phyloP scores from a whole-genome alignment of 331 rosid species.

The Arachis monticola region DNA sequence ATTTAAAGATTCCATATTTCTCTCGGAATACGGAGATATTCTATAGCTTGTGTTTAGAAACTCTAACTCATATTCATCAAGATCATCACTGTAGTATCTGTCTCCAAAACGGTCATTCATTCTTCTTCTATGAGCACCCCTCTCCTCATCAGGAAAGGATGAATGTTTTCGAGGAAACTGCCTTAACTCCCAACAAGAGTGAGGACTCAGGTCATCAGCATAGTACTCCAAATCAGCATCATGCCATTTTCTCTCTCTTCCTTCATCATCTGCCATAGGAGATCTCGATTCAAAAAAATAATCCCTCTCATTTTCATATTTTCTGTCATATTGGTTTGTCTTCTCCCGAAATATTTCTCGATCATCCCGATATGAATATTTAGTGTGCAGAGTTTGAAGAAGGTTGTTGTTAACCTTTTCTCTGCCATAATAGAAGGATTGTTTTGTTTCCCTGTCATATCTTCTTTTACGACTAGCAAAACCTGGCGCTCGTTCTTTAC shows the following conservation, averaged over 20 bases:
- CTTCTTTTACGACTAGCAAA: slow-evolving; percentile 39
- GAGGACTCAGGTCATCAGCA: slow-evolving; percentile 42
- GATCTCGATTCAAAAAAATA: slow-evolving; percentile 41
- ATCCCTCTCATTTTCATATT: slow-evolving; percentile 41
- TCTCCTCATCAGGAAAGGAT: slow-evolving; percentile 39
- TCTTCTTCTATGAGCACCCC: slow-evolving; percentile 44
- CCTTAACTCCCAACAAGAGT: slow-evolving; percentile 47
- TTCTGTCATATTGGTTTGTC: slow-evolving; percentile 39
- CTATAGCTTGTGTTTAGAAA: slow-evolving; percentile 40
- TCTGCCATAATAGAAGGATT: slow-evolving; percentile 41
- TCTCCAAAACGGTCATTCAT: slow-evolving; percentile 43
- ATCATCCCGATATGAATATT: slow-evolving; percentile 37
- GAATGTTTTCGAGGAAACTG: slow-evolving; percentile 45
- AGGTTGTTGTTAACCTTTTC: slow-evolving; percentile 44
- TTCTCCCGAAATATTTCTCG: slow-evolving; percentile 37
- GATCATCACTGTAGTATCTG: slow-evolving; percentile 37
- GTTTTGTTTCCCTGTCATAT: slow-evolving; percentile 48
- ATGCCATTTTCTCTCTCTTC: slow-evolving; percentile 43
- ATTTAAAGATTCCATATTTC: slow-evolving; percentile 45
- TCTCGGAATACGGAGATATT: slow-evolving; percentile 39
- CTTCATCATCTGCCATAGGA: slow-evolving; percentile 38
- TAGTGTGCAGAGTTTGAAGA: slow-evolving; percentile 22
- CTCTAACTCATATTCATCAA: slow-evolving; percentile 44
- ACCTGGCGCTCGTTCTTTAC: slow-evolving; percentile 39
- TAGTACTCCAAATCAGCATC: slow-evolving; percentile 35